Percentiles rank a stretch among this genome's conserved stretches.
Conservation (phyloP, 139 green algal species). For the Dunaliella sp. region DNA sequence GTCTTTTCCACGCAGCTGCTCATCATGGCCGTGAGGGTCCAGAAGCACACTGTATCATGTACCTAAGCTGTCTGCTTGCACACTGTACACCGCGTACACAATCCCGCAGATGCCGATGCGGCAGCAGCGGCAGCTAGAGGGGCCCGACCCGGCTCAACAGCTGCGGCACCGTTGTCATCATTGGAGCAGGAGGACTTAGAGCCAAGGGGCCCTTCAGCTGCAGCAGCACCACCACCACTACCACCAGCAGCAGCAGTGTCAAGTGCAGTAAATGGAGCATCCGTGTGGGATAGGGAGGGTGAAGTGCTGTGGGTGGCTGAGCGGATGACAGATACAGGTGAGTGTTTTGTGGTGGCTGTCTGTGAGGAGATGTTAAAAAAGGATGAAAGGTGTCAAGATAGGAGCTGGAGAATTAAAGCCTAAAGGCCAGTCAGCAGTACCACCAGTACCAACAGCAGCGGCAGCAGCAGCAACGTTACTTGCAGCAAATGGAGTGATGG, state of each 20-base stretch:
- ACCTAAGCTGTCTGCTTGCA: neutral
- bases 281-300: too few relatives aligned
- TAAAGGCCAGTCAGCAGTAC: neutral
- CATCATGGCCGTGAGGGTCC: neutral
- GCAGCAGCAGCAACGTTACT: neutral
- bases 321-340: slow-evolving; percentile 22
- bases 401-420: neutral
- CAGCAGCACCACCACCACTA: neutral
- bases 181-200: neutral
- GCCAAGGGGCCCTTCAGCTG: neutral
- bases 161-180: neutral
- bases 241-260: neutral
- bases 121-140: neutral
- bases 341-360: neutral
- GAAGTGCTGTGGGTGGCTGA: slow-evolving; percentile 13
- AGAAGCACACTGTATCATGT: neutral
- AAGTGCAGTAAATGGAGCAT: neutral
- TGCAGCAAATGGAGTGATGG: neutral
- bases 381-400: too few relatives aligned
- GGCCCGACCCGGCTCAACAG: neutral
- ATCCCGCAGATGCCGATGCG: neutral
- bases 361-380: neutral
- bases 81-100: neutral
- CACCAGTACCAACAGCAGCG: neutral
- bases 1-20: neutral